Evolutionary conservation across 108 stramenopile genomes (phyloP).

Genomic region (Pseudonitzschia pungens): DNA sequence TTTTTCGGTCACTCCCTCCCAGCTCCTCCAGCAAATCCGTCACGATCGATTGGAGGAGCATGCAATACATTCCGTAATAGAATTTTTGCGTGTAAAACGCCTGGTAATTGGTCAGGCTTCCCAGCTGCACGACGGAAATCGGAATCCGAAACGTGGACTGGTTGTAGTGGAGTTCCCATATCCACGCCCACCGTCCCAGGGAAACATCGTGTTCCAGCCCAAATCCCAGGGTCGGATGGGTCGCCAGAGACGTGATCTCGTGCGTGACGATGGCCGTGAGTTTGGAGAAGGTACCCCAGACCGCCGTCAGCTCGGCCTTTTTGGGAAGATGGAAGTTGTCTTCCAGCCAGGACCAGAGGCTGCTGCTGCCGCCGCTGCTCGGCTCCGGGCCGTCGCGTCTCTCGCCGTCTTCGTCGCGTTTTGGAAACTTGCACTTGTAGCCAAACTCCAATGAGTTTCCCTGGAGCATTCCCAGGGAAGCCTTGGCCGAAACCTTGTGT

Average conservation of each 20-base stretch:
- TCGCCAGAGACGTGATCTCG: conserved; percentile 29
- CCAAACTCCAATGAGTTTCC: conserved; percentile 32
- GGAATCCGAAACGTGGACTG: conserved; percentile 43
- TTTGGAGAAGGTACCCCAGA: conserved; percentile 23
- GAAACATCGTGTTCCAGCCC: conserved; percentile 45
- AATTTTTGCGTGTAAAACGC: conserved; percentile 28
- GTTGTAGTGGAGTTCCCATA: conserved; percentile 37
- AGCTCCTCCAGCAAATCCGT: conserved; percentile 24
- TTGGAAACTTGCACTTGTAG: conserved; percentile 16
- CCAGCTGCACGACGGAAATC: conserved; percentile 34
- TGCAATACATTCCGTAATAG: conserved; percentile 34
- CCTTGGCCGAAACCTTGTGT: conserved; percentile 34
- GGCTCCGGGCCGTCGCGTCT: neutral
- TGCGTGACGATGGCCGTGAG: conserved; percentile 27
- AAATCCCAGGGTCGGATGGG: conserved; percentile 30
- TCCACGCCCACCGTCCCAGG: conserved; percentile 43
- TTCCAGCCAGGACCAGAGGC: conserved; percentile 20
- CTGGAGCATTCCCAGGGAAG: conserved; percentile 30
- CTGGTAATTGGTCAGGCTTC: conserved; percentile 22
- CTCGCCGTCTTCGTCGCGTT: neutral
- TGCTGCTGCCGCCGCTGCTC: conserved; percentile 5
- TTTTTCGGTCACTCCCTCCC: neutral
- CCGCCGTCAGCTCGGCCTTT: conserved; percentile 23
- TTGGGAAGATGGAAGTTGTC: conserved; percentile 35
- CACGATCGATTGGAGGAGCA: conserved; percentile 35